Evolutionary conservation across 352 stramenopile species (phyloP).

Genomic region (Globisporangium perplexum): DNA sequence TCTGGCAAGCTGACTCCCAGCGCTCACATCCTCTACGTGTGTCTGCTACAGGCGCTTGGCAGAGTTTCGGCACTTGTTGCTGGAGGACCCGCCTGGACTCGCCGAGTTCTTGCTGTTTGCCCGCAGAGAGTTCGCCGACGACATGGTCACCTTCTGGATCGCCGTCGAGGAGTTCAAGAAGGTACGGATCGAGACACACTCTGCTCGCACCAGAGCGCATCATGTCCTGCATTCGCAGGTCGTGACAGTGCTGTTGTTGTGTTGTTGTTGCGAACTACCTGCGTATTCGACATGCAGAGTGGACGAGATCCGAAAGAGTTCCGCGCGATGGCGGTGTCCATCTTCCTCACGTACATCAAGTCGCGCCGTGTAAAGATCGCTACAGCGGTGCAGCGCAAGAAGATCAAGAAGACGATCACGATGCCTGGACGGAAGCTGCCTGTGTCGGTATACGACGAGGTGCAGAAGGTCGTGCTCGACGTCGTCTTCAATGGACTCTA

Average conservation of each 20-base stretch:
- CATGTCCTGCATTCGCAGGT: too few relatives aligned
- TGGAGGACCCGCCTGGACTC: conserved; percentile 26
- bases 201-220: not conserved
- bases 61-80: conserved; percentile 29
- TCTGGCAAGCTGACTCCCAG: not conserved
- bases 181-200: conserved; percentile 9
- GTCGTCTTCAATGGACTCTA: conserved; percentile 55
- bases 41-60: conserved; percentile 20
- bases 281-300: conserved; percentile 6
- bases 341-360: conserved; percentile 61
- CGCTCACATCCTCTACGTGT: not conserved
- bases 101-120: conserved; percentile 37
- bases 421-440: conserved; percentile 46
- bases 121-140: conserved; percentile 44
- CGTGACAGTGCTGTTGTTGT: not conserved
- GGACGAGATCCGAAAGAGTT: conserved; percentile 28
- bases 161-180: conserved; percentile 52
- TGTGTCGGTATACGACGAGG: conserved; percentile 40
- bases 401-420: conserved; percentile 62
- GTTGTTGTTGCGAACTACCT: not conserved
- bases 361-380: conserved; percentile 52
- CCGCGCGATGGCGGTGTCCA: conserved; percentile 30
- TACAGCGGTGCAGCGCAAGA: conserved; percentile 58
- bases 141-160: conserved; percentile 54
- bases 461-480: conserved; percentile 49